Evolutionary conservation across 2,329 filamentous ascomycete genomes (phyloP).

Genomic region (Zymoseptoria crescenta): DNA sequence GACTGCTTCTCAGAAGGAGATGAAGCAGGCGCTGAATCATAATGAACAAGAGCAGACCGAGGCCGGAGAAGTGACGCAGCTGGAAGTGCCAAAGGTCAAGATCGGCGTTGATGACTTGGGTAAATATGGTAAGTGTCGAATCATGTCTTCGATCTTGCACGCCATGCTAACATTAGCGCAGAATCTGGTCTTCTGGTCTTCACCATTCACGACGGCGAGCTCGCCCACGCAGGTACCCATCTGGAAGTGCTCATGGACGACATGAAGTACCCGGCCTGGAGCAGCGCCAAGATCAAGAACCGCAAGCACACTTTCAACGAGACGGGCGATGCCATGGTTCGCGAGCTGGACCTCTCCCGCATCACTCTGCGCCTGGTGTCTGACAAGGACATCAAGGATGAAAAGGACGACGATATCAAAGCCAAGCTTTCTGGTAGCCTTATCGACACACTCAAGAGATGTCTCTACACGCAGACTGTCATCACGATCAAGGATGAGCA

Average conservation of each 20-base stretch:
- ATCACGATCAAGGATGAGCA: conserved; percentile 72
- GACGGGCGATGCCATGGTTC: conserved; percentile 88
- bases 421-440: conserved; percentile 81
- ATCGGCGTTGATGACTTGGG: conserved; percentile 73
- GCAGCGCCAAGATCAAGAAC: conserved; percentile 65
- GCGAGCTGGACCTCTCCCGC: conserved; percentile 92
- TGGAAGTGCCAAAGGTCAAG: conserved; percentile 64
- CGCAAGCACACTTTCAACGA: conserved; percentile 73
- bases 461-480: conserved; percentile 77
- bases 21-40: conserved; percentile 40
- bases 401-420: conserved; percentile 63
- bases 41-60: conserved; percentile 41
- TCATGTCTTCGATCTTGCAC: not conserved
- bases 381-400: conserved; percentile 65
- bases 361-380: conserved; percentile 82
- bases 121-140: conserved; percentile 54
- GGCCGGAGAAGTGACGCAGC: conserved; percentile 36
- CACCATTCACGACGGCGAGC: conserved; percentile 81
- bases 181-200: conserved; percentile 92
- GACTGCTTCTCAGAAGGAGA: conserved; percentile 30
- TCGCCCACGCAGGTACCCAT: conserved; percentile 66
- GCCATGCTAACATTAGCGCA: conserved; percentile 34
- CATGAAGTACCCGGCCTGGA: conserved; percentile 83
- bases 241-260: conserved; percentile 92
- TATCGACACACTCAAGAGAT: conserved; percentile 73